Base-by-base conservation (phyloP, 306 rosid species). In the Quercus variabilis region DNA sequence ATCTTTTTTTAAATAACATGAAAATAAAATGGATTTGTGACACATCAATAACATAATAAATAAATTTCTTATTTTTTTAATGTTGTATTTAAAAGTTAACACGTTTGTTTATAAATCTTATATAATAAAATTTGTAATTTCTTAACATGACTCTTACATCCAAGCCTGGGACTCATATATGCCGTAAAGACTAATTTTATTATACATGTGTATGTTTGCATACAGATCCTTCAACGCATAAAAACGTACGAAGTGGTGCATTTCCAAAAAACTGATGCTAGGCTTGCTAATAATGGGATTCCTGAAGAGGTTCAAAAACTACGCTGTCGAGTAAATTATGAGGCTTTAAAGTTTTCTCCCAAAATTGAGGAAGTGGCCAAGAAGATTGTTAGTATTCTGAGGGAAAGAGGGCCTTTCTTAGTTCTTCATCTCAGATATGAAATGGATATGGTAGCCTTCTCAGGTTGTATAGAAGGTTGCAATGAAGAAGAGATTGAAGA, bases 361-460 rank as follows among this genome's bases (percentile, higher is more conserved):
- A 98, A 92, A 84, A 92, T 93, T 72, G 98, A 95, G 83, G 97
- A 93, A 80, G 82, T 95, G 88, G 99, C 96, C 58, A 89, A 82
- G 80, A 91, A 86, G 91, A 98, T 95, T 79, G 90, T 95, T 85
- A 80, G 60, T 71, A 97, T 92, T 78, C 79, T 95, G 58, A 87
- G 88, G 86, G 78, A 82, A 85, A 92, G 91, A 31, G 97, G 99
- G 75, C 97, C 90, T 5, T 90, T 94, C 87, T 82, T 94, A 77
- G 99, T 95, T 5, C 99, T 95, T 82, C 99, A 95, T 85, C 91
- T 95, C 57, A 86, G 99, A 85, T 95, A 90, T 84, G 99, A 95
- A 84, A 95, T 95, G 98, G 99, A 95, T 83, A 95, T 95, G 99
- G 71, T 95, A 82, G 97, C 99, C 71, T 95, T 95, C 90, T 95